A percentile compares a stretch with the other conserved stretches of the same genome.
phyloP scores from a whole-genome alignment of 306 rosid species.

The Cicer cuneatum region DNA sequence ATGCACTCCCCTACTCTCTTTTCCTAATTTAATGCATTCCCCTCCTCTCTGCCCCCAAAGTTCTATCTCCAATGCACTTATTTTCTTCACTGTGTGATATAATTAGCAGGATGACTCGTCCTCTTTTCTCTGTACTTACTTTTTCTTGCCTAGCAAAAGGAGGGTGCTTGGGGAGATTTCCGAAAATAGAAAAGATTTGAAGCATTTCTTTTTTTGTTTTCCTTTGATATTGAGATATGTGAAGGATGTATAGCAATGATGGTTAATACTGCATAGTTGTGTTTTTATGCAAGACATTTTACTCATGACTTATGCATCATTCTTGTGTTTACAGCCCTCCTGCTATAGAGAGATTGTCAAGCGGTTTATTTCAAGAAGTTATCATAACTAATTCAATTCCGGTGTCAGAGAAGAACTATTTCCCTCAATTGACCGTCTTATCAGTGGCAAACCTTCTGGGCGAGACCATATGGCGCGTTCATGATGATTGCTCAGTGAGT shows the following conservation, averaged over 20 bases:
- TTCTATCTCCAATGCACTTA: not conserved
- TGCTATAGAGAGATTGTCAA: conserved; percentile 88
- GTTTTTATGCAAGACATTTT: not conserved
- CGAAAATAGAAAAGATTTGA: not conserved
- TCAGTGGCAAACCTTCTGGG: conserved; percentile 98
- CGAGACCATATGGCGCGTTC: conserved; percentile 99
- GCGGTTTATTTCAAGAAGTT: conserved; percentile 96
- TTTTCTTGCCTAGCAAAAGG: not conserved
- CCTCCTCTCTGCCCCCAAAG: not conserved
- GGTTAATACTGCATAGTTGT: conserved; percentile 3
- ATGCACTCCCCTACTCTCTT: too few relatives aligned
- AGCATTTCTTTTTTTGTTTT: conserved; percentile 1
- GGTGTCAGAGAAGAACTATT: conserved; percentile 77
- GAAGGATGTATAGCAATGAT: not conserved
- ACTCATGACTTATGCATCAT: conserved; percentile 15
- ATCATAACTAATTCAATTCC: conserved; percentile 93
- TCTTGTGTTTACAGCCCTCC: conserved; percentile 80
- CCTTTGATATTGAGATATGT: not conserved
- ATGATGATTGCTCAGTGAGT: conserved; percentile 99
- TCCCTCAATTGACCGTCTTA: conserved; percentile 87
- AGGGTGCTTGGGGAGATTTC: not conserved
- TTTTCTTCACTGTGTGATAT: not conserved
- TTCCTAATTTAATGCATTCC: too few relatives aligned
- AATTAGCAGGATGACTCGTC: not conserved
- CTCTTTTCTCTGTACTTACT: not conserved